Base-by-base conservation (phyloP, 805 yeast species). In the Myxozyma lipomycoides region DNA sequence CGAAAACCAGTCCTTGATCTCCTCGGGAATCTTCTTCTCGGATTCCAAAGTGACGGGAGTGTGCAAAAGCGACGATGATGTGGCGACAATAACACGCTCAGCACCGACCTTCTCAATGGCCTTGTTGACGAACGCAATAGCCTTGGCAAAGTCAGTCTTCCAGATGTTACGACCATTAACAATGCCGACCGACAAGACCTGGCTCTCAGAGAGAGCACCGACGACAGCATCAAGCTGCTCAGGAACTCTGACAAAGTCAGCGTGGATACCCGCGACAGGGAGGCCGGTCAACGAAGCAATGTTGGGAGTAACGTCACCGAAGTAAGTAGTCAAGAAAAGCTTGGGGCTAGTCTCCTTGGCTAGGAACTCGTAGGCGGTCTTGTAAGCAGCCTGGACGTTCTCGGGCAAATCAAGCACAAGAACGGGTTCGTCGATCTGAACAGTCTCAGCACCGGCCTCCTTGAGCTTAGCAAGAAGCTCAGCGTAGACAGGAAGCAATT, bases 121-220 rank as follows among this genome's bases (percentile, higher is more conserved):
- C 73, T 81, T 78, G 70, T 84, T 77, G 65, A 88, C 95, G 60
- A 84, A 70, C 59, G 74, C 86, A 68, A 89, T 75, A 62, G 98
- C 95, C 75, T 82, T 82, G 68, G 93, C 72, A 69, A 84, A 87
- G 79, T 93, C 85, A 73, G 95, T 84, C 82, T 93, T 93, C 98
- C 98, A 93, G 76, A 93, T 88, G 84, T 93, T 93, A 82, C 98
- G 89, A 77, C 98, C 98, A 68, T 89, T 95, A 67, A 93, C 90
- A 66, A 93, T 81, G 87, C 98, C 98, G 62, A 85, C 96, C 57
- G 98, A 91, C 69, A 93, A 78, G 59, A 78, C 75, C 78, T 93
- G 95, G 61, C 81, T 74, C 59, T 75, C 79, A 61, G 77, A 70
- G 53, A 91, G 74, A 66, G 85, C 76, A 52, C 78, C 74, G 55